Evolutionary conservation across 345 rosid species (phyloP).

Genomic region (Iberis pinnata): DNA sequence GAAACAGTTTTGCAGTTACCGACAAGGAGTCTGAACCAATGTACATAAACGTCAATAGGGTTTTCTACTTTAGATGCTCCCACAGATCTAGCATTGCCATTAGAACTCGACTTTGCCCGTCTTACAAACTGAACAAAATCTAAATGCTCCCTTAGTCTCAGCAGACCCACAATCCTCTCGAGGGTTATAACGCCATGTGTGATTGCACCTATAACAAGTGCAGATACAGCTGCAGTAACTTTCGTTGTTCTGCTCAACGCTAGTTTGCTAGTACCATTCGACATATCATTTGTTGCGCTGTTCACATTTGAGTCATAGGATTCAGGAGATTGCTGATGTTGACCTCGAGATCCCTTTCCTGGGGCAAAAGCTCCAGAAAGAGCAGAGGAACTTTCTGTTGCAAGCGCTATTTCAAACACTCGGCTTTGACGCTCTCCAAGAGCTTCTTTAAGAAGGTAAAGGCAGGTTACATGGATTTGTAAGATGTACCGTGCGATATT

Average conservation of each 20-base stretch:
- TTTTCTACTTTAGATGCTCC: slow-evolving; percentile 59
- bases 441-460: slow-evolving; percentile 82
- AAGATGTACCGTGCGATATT: slow-evolving; percentile 59
- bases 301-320: slow-evolving; percentile 51
- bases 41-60: slow-evolving; percentile 64
- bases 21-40: slow-evolving; percentile 87
- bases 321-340: slow-evolving; percentile 72
- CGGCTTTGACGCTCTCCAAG: slow-evolving; percentile 96
- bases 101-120: slow-evolving; percentile 61
- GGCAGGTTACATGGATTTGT: slow-evolving; percentile 71
- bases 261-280: slow-evolving; percentile 41
- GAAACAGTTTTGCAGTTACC: slow-evolving; percentile 84
- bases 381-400: slow-evolving; percentile 76
- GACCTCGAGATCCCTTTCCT: slow-evolving; percentile 76
- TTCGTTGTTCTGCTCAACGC: slow-evolving; percentile 47
- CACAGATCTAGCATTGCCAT: slow-evolving; percentile 66
- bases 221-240: slow-evolving; percentile 74
- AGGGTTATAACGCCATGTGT: slow-evolving; percentile 87
- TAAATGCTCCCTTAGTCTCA: slow-evolving; percentile 76
- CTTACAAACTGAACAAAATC: slow-evolving; percentile 80
- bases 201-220: slow-evolving; percentile 72
- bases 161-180: slow-evolving; percentile 82
- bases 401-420: slow-evolving; percentile 94
- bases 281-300: slow-evolving; percentile 38
- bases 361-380: slow-evolving; percentile 59